phyloP scores from a whole-genome alignment of 139 green algal genomes.

The Chlorella sp. region DNA sequence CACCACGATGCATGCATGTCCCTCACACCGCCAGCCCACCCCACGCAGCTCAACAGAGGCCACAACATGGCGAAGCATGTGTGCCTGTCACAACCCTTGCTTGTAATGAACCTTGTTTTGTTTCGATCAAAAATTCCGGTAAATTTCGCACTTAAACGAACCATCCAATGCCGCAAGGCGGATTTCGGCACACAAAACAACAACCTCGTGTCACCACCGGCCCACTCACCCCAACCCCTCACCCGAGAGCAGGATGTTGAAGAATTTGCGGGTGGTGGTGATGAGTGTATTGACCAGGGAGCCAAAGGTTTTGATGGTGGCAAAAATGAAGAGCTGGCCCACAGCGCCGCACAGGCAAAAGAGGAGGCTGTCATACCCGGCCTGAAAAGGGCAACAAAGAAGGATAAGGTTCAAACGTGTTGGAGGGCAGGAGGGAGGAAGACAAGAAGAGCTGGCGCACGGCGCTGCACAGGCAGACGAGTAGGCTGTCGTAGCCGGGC shows the following conservation, averaged over 20 bases:
- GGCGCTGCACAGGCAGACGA: conserved; percentile 91
- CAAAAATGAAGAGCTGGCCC: conserved; percentile 99
- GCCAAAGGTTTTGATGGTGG: conserved; percentile 94
- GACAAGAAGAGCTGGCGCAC: not conserved
- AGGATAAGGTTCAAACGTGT: not conserved
- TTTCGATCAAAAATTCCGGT: too few relatives aligned
- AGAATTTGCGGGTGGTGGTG: conserved; percentile 99
- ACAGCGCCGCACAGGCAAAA: conserved; percentile 96
- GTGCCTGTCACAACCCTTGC: too few relatives aligned
- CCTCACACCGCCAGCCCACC: too few relatives aligned
- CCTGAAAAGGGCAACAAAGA: conserved; percentile 24
- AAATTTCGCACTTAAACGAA: too few relatives aligned
- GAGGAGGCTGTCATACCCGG: conserved; percentile 73
- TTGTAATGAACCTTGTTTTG: too few relatives aligned
- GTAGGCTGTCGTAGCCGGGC: conserved; percentile 66
- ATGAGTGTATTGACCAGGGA: conserved; percentile 91
- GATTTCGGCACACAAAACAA: too few relatives aligned
- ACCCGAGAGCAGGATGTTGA: conserved; percentile 92
- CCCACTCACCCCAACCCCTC: too few relatives aligned
- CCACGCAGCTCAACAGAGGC: too few relatives aligned
- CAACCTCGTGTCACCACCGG: too few relatives aligned
- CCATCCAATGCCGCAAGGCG: too few relatives aligned
- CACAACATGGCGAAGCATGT: too few relatives aligned
- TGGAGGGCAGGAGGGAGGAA: not conserved
- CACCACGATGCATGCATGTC: too few relatives aligned